Base-by-base conservation (phyloP, 495 filamentous ascomycete species). In the Neurospora tetrasperma region DNA sequence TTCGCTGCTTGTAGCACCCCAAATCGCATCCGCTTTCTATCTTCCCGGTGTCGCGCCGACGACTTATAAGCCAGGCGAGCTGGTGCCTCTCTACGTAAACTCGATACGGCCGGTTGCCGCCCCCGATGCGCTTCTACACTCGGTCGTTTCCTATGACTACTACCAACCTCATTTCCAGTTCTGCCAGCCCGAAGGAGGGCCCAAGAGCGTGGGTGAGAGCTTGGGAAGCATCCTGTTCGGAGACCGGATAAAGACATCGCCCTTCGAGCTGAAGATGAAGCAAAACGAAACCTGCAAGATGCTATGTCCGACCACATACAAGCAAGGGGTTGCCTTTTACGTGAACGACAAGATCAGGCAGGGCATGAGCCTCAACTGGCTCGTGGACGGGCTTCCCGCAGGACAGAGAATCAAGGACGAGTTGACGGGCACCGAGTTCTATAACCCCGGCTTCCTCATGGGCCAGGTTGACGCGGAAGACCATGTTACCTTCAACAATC, bases 201-300 rank as follows among this genome's bases (percentile, higher is more conserved):
- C 92, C 2, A 82, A 92, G 77, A 85, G 90, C 82, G 88, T 94
- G 2, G 89, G 91, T 42, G 94, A 97, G 83, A 97, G 94, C 42
- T 81, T 99, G 72, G 96, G 96, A 6, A 97, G 94, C 82, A 99
- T 99, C 76, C 79, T 99, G 31, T 99, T 99, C 74, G 96, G 96
- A 9, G 96, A 99, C 82, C 91, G 96, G 66, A 99, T 99, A 80
- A 90, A 91, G 80, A 94, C 92, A 2, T 97, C 94, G 10, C 92
- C 95, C 0, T 95, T 96, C 77, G 90, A 97, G 73, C 84, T 99
- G 27, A 86, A 89, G 70, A 98, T 97, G 94, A 86, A 76, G 68
- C 82, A 87, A 70, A 94, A 98, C 82, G 92, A 97, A 79, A 90
- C 88, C 0, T 99, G 96, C 85, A 94, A 95, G 81, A 82, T 85